Evolutionary conservation across 495 filamentous ascomycete species (phyloP).

Genomic region (Chaetomium fimeti): DNA sequence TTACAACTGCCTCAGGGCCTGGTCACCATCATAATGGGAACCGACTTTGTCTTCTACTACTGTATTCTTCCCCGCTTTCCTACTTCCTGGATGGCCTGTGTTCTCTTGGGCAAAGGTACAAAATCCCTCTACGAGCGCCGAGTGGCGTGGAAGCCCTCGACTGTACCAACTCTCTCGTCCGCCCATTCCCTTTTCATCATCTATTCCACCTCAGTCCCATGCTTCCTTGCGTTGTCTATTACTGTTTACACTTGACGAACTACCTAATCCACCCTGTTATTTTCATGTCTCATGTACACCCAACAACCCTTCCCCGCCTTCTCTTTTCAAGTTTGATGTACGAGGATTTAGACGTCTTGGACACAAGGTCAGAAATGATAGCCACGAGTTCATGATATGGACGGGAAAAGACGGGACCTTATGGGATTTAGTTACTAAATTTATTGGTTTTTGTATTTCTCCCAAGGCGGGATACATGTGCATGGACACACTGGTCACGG

Average conservation of each 20-base stretch:
- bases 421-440: background rate
- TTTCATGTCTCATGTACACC: background rate
- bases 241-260: background rate
- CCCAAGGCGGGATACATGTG: too few relatives aligned
- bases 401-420: background rate
- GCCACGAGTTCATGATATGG: background rate
- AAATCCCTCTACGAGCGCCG: too few relatives aligned
- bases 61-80: background rate
- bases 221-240: background rate
- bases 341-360: background rate
- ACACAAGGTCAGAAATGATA: background rate
- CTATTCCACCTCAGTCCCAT: background rate
- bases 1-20: constrained; percentile 17
- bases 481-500: background rate
- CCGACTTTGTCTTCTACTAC: background rate
- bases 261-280: background rate
- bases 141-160: too few relatives aligned
- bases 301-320: background rate
- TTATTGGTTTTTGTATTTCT: background rate
- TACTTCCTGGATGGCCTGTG: background rate
- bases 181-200: background rate
- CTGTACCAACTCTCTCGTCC: background rate
- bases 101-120: background rate
- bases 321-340: background rate
- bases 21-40: constrained; percentile 3